Conservation (phyloP, 768 basidiomycete species). For the Peribolospora baueri region DNA sequence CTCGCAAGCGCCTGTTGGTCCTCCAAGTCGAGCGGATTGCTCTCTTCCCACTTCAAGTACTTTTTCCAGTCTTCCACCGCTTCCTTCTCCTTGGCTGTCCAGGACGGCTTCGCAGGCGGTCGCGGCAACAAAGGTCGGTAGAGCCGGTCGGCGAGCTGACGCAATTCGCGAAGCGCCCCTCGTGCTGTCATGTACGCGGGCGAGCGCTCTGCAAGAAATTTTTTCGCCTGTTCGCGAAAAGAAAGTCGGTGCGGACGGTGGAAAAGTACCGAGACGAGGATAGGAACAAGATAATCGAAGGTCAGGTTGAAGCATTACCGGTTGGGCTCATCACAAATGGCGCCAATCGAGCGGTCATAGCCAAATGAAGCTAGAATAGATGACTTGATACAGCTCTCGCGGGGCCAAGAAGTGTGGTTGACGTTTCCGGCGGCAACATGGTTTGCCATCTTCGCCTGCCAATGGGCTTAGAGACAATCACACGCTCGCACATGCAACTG, state of each 20-base stretch:
- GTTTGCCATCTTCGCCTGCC: no score
- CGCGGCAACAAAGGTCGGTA: slow-evolving; percentile 30
- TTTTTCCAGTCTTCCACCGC: slow-evolving; percentile 69
- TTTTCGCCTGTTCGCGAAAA: slow-evolving; percentile 42
- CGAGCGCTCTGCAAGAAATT: slow-evolving; percentile 78
- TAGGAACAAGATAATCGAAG: background rate
- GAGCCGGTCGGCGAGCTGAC: slow-evolving; percentile 36
- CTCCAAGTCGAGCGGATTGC: slow-evolving; percentile 77
- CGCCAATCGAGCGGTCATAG: no score
- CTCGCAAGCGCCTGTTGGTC: slow-evolving; percentile 41
- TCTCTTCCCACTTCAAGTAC: slow-evolving; percentile 87
- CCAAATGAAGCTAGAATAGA: no score
- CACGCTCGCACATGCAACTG: background rate
- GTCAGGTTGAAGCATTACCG: background rate
- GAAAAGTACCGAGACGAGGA: background rate
- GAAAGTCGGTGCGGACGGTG: background rate
- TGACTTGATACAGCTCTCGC: no score
- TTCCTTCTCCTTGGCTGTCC: slow-evolving; percentile 43
- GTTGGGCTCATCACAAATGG: no score
- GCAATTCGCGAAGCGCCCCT: slow-evolving; percentile 56
- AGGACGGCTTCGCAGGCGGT: slow-evolving; percentile 46
- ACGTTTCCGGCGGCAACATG: no score
- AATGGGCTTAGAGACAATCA: background rate
- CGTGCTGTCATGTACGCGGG: slow-evolving; percentile 89
- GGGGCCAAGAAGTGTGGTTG: no score